A percentile compares a stretch with the other conserved stretches of the same genome.
Conservation (phyloP, 257 asterid genomes). For the Verbena officinalis region DNA sequence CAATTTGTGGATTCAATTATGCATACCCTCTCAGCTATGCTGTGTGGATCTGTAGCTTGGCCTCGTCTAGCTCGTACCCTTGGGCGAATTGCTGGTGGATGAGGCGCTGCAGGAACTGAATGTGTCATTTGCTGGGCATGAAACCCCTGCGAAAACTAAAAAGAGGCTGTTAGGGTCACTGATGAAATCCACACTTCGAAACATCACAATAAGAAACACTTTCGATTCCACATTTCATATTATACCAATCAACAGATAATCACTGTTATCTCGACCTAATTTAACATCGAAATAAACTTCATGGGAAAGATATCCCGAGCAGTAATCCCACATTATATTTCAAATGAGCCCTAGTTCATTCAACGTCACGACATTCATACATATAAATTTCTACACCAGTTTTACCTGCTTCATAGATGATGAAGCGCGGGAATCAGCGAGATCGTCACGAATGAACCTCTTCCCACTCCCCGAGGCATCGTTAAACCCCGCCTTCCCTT, state of each 20-base stretch:
- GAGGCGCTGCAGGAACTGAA: conserved; percentile 65
- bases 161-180: conserved; percentile 6
- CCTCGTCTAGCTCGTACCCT: conserved; percentile 99
- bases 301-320: background rate
- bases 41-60: conserved; percentile 99
- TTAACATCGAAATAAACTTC: background rate
- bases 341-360: conserved; percentile 18
- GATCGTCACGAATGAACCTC: conserved; percentile 60
- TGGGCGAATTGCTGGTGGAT: conserved; percentile 87
- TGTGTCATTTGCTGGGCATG: conserved; percentile 73
- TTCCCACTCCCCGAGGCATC: conserved; percentile 70
- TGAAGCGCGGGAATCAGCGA: conserved; percentile 60
- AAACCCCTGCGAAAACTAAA: conserved; percentile 56
- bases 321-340: conserved; percentile 5
- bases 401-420: conserved; percentile 62
- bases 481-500: conserved; percentile 66
- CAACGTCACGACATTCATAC: background rate
- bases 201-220: background rate
- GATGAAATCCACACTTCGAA: conserved; percentile 12
- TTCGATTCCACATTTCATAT: conserved; percentile 16
- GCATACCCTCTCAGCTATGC: conserved; percentile 98
- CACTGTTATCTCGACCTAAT: background rate
- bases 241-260: conserved; percentile 1
- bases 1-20: conserved; percentile 3
- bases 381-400: background rate